These are phyloP conservation scores for Aspergillus quadricinctus DNA, from an alignment of 2,329 filamentous ascomycete species.

Conservation along the genomic window DNA sequence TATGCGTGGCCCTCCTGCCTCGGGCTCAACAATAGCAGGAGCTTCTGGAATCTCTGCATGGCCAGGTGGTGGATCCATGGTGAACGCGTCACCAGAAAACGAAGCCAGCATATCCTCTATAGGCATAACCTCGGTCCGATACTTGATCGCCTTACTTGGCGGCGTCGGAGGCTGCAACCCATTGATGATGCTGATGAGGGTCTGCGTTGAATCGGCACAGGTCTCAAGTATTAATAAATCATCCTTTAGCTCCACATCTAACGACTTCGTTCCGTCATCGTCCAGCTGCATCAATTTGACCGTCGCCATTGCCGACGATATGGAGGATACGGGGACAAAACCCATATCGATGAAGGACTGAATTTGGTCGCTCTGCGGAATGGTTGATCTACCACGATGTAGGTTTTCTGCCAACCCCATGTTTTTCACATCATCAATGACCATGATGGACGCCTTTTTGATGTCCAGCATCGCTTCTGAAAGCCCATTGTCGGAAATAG, in stretches of 20 bases:
- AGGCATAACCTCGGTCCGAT: conserved; percentile 79
- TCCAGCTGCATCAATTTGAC: conserved; percentile 58
- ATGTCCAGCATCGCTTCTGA: conserved; percentile 64
- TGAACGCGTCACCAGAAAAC: conserved; percentile 81
- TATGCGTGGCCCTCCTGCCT: conserved; percentile 36
- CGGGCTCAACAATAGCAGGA: conserved; percentile 42
- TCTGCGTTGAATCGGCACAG: conserved; percentile 95
- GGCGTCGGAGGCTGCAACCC: conserved; percentile 78
- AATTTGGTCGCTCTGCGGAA: conserved; percentile 42
- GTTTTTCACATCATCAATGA: conserved; percentile 69
- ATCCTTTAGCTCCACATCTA: conserved; percentile 79
- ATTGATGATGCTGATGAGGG: conserved; percentile 72
- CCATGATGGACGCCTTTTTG: conserved; percentile 74
- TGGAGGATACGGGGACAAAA: conserved; percentile 80
- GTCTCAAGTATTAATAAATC: conserved; percentile 88
- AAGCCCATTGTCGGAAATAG: conserved; percentile 61
- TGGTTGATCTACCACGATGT: conserved; percentile 20
- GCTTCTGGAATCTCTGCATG: conserved; percentile 31
- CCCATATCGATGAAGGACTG: conserved; percentile 57
- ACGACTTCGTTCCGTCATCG: conserved; percentile 57
- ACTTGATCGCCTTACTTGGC: conserved; percentile 77
- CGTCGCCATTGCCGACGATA: conserved; percentile 71
- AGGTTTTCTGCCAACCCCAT: conserved; percentile 36
- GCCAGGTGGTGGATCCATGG: conserved; percentile 24
- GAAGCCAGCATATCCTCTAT: conserved; percentile 86